Evolutionary conservation across 495 filamentous ascomycete genomes (phyloP).

Genomic region (Saxophila tyrrhenica): DNA sequence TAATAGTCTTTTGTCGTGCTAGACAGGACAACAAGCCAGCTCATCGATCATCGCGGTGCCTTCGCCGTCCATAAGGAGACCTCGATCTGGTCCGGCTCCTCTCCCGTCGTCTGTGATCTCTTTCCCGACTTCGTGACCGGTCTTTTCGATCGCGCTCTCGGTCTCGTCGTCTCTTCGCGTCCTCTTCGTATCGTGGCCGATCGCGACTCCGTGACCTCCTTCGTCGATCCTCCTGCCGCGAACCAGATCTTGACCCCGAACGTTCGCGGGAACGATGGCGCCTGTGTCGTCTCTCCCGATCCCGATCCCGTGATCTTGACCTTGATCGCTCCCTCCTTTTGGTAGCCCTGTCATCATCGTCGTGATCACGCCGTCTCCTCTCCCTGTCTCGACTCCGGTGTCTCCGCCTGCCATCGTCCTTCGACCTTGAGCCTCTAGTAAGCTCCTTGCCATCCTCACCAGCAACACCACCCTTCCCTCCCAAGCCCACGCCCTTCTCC

Average conservation of each 20-base stretch:
- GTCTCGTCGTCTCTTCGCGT: neutral
- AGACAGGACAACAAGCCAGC: neutral
- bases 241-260: slow-evolving; percentile 2
- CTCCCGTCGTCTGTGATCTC: neutral
- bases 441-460: slow-evolving; percentile 1
- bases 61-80: neutral
- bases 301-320: slow-evolving; percentile 12
- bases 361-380: slow-evolving; percentile 1
- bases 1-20: too few relatives aligned
- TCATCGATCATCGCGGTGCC: neutral
- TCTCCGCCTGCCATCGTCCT: slow-evolving; percentile 5
- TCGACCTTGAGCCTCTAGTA: neutral
- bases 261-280: neutral
- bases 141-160: neutral
- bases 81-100: neutral
- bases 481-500: slow-evolving; percentile 16
- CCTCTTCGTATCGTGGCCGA: neutral
- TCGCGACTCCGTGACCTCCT: slow-evolving; percentile 9
- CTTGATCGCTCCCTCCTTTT: slow-evolving; percentile 8
- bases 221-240: neutral
- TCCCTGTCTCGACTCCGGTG: slow-evolving; percentile 1
- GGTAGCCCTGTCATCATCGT: slow-evolving; percentile 2
- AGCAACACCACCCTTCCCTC: slow-evolving; percentile 4
- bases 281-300: slow-evolving; percentile 10
- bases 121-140: neutral